Percentiles rank a stretch among this genome's conserved stretches.
Evolutionary conservation across 148 eudicot genomes (phyloP).

Genomic region (Chenopodium formosanum): DNA sequence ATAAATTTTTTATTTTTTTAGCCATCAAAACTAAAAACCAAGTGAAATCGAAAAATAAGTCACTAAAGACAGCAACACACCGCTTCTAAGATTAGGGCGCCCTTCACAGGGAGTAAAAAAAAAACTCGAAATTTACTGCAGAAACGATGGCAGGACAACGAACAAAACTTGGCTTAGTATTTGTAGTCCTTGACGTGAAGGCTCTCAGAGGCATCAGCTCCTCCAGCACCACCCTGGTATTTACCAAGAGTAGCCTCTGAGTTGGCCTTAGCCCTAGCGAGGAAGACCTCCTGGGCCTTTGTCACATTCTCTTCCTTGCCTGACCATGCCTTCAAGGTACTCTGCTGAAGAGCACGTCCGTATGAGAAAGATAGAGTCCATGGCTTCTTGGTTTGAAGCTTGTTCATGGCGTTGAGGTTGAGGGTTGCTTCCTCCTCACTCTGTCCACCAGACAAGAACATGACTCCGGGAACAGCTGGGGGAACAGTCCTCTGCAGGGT

Average conservation of each 20-base stretch:
- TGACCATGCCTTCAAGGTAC: constrained; percentile 92
- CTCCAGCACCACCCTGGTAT: constrained; percentile 63
- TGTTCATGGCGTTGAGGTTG: constrained; percentile 95
- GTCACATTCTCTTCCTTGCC: constrained; percentile 69
- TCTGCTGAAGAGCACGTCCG: constrained; percentile 89
- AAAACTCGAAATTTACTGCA: constrained; percentile 18
- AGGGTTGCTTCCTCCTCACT: constrained; percentile 92
- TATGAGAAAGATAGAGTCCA: constrained; percentile 88
- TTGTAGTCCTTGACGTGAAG: constrained; percentile 97
- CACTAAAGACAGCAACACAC: constrained; percentile 16
- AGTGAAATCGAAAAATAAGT: not conserved
- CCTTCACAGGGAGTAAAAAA: not conserved
- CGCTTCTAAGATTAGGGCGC: constrained; percentile 12
- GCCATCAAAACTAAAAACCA: constrained; percentile 13
- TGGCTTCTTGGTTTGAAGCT: constrained; percentile 76
- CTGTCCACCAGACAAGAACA: constrained; percentile 96
- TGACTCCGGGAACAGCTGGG: constrained; percentile 83
- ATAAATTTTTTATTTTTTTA: constrained; percentile 16
- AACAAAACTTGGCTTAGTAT: constrained; percentile 43
- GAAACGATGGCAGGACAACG: not conserved
- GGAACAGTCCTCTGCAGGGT: constrained; percentile 88
- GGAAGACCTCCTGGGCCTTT: constrained; percentile 76
- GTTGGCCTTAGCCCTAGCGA: constrained; percentile 81
- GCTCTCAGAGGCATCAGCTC: constrained; percentile 82
- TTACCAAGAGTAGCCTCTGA: constrained; percentile 88